Percentiles rank a stretch among this genome's conserved stretches.
Evolutionary conservation across 176 grass and related monocot genomes (phyloP).

Genomic region (Chrysopogon serrulatus): DNA sequence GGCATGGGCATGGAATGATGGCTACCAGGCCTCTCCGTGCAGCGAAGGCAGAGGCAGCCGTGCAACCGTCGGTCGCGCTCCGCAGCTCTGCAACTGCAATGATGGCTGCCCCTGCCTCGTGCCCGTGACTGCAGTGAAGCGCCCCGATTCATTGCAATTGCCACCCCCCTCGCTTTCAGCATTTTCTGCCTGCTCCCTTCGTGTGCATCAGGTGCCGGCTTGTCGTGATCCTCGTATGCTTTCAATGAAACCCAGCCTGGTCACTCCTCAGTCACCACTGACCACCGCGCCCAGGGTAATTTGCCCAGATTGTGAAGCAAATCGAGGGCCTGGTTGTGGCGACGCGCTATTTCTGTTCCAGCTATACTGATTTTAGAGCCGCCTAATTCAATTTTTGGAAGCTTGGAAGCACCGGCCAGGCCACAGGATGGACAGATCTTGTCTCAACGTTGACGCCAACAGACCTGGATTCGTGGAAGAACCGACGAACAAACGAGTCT

Average conservation of each 20-base stretch:
- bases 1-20: constrained; percentile 1
- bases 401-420: not conserved
- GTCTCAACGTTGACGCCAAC: not conserved
- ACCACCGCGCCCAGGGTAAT: not conserved
- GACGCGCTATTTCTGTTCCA: no score
- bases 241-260: not conserved
- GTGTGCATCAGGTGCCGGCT: not conserved
- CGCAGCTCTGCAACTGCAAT: not conserved
- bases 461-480: not conserved
- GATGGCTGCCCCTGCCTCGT: not conserved
- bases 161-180: not conserved
- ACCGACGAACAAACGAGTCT: not conserved
- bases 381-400: not conserved
- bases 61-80: not conserved
- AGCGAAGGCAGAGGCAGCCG: not conserved
- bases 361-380: not conserved
- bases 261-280: no score
- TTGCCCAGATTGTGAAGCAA: not conserved
- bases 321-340: not conserved
- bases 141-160: constrained; percentile 24
- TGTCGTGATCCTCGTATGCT: not conserved
- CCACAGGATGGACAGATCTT: not conserved
- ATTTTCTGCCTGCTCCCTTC: not conserved
- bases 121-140: constrained; percentile 17
- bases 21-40: not conserved